phyloP scores from a whole-genome alignment of 768 basidiomycete genomes.

The Paxillus rubicundulus region DNA sequence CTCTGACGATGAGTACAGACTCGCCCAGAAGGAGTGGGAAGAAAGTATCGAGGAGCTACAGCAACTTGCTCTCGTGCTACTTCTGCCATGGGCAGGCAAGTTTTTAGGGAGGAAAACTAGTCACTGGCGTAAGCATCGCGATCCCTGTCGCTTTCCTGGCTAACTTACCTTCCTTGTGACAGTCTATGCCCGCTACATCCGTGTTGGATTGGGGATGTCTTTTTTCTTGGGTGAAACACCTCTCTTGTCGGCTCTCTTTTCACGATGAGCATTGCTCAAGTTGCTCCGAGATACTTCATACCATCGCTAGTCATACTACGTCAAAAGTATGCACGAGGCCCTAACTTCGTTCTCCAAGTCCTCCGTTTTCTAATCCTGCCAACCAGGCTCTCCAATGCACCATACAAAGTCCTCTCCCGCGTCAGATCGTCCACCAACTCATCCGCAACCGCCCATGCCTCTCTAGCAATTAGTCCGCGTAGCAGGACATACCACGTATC shows the following conservation, averaged over 20 bases:
- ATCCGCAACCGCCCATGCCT: conserved; percentile 60
- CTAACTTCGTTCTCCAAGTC: conserved; percentile 28
- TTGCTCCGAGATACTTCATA: conserved; percentile 4
- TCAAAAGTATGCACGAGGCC: conserved; percentile 30
- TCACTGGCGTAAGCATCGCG: conserved; percentile 66
- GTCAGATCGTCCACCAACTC: conserved; percentile 63
- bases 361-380: conserved; percentile 43
- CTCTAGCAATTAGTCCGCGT: conserved; percentile 54
- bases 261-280: conserved; percentile 12
- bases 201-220: conserved; percentile 56
- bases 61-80: conserved; percentile 72
- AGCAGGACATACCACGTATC: conserved; percentile 82
- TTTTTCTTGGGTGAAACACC: conserved; percentile 55
- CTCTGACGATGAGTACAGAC: conserved; percentile 63
- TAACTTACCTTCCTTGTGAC: conserved; percentile 6
- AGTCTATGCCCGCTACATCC: conserved; percentile 73
- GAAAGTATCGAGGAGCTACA: conserved; percentile 85
- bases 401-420: conserved; percentile 43
- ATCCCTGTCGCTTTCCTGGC: conserved; percentile 6
- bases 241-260: conserved; percentile 11
- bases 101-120: conserved; percentile 86
- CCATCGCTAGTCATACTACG: conserved; percentile 2
- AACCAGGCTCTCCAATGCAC: conserved; percentile 49
- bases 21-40: conserved; percentile 91
- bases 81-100: conserved; percentile 85